Evolutionary conservation across 176 grass and related monocot species (phyloP), one percentile per base, ranked within the genome.

Genomic region (Avena sativa): DNA sequence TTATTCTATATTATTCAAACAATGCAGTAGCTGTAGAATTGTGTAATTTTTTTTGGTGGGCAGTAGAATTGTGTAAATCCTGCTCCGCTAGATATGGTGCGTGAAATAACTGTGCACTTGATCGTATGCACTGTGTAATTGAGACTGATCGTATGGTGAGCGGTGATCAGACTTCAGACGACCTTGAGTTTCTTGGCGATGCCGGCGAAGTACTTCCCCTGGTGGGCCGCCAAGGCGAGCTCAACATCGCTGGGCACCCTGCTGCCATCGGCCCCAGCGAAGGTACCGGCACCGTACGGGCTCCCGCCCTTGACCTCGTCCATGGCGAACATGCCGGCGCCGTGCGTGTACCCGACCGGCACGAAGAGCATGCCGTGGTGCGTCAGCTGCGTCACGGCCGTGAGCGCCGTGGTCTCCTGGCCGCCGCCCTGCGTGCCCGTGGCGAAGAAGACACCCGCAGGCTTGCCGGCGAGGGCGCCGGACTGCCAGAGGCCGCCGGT

Each of bases 351-450:
- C 50, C 74, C 74, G 50, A 77, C 50, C 74, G 74, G 74, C 74
- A 77, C 74, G 50, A 77, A 77, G 8, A 77, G 50, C 74, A 77
- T 77, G 74, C 74, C 74, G 16, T 77, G 74, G 50, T 77, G 74
- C 74, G 74, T 77, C 26, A 77, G 50, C 26, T 77, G 74, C 50
- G 74, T 77, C 4, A 77, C 74, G 50, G 74, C 74, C 15, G 74
- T 77, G 26, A 77, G 74, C 0, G 74, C 74, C 74, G 94, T 96
- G 53, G 94, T 94, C 86, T 96, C 94, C 84, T 96, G 94, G 17
- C 92, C 94, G 12, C 94, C 94, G 44, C 94, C 94, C 86, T 96
- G 94, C 12, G 92, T 96, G 46, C 94, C 94, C 3, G 94, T 96
- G 48, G 89, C 91, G 82, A 96, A 90, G 71, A 96, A 96, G 74